These are phyloP conservation scores for Artemisia argyi DNA, from an alignment of 129 eudicot species.

Conservation along the genomic window DNA sequence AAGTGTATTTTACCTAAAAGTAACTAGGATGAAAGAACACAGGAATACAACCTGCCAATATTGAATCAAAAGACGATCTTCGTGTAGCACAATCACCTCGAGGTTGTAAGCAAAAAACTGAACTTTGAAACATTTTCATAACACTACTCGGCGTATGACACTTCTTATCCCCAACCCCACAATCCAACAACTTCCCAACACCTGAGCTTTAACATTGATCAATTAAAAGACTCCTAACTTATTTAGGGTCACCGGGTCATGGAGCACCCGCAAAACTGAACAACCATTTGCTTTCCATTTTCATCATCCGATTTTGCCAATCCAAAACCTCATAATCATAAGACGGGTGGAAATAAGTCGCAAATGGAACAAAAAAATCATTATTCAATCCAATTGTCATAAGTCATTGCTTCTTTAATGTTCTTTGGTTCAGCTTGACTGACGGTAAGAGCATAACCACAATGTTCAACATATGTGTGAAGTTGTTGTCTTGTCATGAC, in stretches of 20 bases:
- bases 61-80: conserved; percentile 23
- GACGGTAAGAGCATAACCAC: neutral
- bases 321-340: conserved; percentile 13
- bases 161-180: neutral
- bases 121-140: conserved; percentile 18
- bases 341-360: conserved; percentile 63
- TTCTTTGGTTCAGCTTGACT: too few species aligned
- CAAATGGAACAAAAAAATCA: conserved; percentile 66
- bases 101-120: conserved; percentile 19
- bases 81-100: conserved; percentile 16
- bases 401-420: too few species aligned
- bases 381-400: too few species aligned
- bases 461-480: too few species aligned
- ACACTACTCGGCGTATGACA: conserved; percentile 70
- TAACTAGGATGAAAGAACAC: conserved; percentile 20
- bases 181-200: conserved; percentile 52
- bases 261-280: conserved; percentile 85
- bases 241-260: conserved; percentile 53
- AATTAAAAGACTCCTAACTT: conserved; percentile 68
- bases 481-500: too few species aligned
- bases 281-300: conserved; percentile 49
- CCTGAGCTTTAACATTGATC: conserved; percentile 54
- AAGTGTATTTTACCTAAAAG: conserved; percentile 16
- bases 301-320: conserved; percentile 54
- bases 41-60: conserved; percentile 23